phyloP scores from a whole-genome alignment of 371 early-diverging fungal genomes.

The Mucor plumbeus region DNA sequence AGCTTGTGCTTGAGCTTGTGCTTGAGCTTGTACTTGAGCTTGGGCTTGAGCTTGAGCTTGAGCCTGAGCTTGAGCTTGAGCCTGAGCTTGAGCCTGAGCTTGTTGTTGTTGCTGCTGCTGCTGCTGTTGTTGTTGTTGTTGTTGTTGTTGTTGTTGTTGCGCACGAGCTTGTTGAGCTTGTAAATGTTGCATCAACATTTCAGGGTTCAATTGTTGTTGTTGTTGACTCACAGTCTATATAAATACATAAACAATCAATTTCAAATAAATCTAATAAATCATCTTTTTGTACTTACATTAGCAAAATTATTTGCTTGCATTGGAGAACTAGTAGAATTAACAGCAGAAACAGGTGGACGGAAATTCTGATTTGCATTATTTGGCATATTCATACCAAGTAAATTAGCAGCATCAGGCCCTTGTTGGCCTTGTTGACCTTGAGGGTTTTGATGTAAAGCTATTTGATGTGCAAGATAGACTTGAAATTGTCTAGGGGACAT shows the following conservation, averaged over 20 bases:
- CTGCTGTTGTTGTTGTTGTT: conserved; percentile 14
- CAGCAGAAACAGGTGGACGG: conserved; percentile 27
- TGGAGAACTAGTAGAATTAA: conserved; percentile 18
- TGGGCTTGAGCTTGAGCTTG: conserved; percentile 28
- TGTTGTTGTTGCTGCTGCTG: conserved; percentile 18
- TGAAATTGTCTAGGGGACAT: conserved; percentile 45
- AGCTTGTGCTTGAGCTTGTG: conserved; percentile 16
- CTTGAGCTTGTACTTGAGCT: conserved; percentile 24
- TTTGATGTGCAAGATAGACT: conserved; percentile 35
- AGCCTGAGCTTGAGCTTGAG: conserved; percentile 13
- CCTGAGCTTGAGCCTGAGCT: conserved; percentile 23
- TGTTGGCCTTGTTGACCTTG: conserved; percentile 18
- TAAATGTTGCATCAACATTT: conserved; percentile 32
- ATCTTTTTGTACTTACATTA: conserved; percentile 12
- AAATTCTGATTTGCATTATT: conserved; percentile 14
- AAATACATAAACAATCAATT: neutral
- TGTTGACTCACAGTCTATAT: conserved; percentile 1
- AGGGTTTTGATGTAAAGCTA: conserved; percentile 31
- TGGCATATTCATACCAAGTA: conserved; percentile 17
- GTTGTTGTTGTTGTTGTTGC: conserved; percentile 25
- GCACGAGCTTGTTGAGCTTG: conserved; percentile 25
- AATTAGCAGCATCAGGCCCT: conserved; percentile 10
- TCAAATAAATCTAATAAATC: neutral
- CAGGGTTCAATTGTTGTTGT: conserved; percentile 29
- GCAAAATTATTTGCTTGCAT: conserved; percentile 27